A percentile compares a stretch with the other conserved stretches of the same genome.
phyloP scores from a whole-genome alignment of 2,329 filamentous ascomycete genomes.

The Thyridium curvatum region DNA sequence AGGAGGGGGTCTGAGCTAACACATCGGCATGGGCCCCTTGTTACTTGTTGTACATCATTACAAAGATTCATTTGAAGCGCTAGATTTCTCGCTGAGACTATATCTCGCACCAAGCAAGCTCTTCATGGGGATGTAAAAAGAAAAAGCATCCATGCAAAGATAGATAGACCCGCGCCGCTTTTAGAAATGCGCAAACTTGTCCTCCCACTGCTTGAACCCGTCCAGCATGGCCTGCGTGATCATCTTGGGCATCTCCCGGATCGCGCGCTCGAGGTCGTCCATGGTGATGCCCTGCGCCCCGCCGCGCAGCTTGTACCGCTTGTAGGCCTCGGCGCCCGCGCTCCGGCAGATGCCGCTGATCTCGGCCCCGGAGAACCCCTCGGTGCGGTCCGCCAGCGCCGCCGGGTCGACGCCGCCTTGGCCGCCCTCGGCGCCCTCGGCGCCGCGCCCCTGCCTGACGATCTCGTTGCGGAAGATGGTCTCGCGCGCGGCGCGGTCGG shows the following conservation, averaged over 20 bases:
- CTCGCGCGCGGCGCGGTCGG: conserved; percentile 63
- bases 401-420: conserved; percentile 59
- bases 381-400: conserved; percentile 55
- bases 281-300: conserved; percentile 22
- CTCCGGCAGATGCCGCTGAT: conserved; percentile 50
- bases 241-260: conserved; percentile 25
- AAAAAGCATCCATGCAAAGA: too few species aligned
- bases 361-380: conserved; percentile 83
- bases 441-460: too few species aligned
- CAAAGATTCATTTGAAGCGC: too few species aligned
- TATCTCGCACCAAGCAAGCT: too few species aligned
- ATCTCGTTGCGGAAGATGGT: conserved; percentile 56
- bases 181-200: too few species aligned
- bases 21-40: too few species aligned
- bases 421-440: too few species aligned
- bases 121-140: too few species aligned
- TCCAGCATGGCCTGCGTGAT: conserved; percentile 26
- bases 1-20: too few species aligned
- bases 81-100: too few species aligned
- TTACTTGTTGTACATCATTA: too few species aligned
- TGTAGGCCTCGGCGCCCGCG: conserved; percentile 36
- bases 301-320: conserved; percentile 16
- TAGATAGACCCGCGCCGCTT: too few species aligned
- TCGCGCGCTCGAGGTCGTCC: conserved; percentile 17
- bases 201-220: conserved; percentile 29